Conservation (phyloP, 768 basidiomycete species). For the Candolleomyces eurysporus region DNA sequence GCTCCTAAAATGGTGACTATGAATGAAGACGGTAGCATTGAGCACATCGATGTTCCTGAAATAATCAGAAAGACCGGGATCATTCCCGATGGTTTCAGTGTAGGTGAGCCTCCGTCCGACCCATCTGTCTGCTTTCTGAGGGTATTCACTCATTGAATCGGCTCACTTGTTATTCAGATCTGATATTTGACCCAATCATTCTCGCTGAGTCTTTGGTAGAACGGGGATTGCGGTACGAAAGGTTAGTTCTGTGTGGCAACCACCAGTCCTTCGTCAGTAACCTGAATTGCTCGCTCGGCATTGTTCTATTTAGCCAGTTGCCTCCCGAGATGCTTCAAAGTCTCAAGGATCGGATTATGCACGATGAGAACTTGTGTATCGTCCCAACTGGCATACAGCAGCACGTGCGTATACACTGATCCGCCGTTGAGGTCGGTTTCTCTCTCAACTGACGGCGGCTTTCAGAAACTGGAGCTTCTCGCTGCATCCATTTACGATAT, state of each 20-base stretch:
- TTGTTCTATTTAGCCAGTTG: not conserved
- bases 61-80: not conserved
- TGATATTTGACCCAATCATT: too few relatives aligned
- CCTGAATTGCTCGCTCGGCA: not conserved
- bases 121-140: not conserved
- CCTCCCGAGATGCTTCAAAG: not conserved
- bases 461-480: not conserved
- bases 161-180: not conserved
- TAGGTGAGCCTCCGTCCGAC: not conserved
- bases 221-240: not conserved
- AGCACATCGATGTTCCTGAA: not conserved
- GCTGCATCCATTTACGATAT: not conserved
- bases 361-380: not conserved
- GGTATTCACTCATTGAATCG: not conserved
- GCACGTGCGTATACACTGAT: not conserved
- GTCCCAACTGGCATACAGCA: not conserved
- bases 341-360: not conserved
- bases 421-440: not conserved
- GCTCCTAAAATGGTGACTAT: not conserved
- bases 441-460: not conserved
- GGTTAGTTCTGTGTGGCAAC: not conserved
- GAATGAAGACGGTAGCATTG: not conserved
- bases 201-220: not conserved
- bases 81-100: constrained; percentile 3
- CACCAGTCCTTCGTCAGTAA: not conserved